Percentiles rank a stretch among this genome's conserved stretches.
These are phyloP conservation scores for Tulasnella sp. DNA, from an alignment of 768 basidiomycete species.

Conservation along the genomic window DNA sequence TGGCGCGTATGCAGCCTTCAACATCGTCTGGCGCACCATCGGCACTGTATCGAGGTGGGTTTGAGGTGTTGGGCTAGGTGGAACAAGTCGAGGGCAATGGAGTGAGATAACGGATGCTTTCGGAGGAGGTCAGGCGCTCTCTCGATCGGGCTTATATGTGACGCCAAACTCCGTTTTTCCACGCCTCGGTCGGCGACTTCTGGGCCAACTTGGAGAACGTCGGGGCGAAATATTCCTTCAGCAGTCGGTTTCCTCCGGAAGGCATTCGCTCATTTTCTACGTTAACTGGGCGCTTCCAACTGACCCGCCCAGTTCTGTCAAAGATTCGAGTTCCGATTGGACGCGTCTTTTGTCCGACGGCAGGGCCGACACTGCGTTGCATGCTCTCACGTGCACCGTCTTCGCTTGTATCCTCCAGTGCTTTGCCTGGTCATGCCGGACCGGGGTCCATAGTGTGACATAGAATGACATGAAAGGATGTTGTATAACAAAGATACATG, in stretches of 20 bases:
- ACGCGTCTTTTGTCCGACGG: not conserved
- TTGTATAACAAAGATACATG: slow-evolving; percentile 18
- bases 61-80: not conserved
- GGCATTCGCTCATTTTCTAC: no score
- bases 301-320: not conserved
- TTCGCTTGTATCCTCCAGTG: not conserved
- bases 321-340: not conserved
- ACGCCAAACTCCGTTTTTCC: not conserved
- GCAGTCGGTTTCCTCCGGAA: not conserved
- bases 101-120: not conserved
- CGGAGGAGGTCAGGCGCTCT: not conserved
- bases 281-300: not conserved
- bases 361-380: not conserved
- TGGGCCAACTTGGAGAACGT: not conserved
- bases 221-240: not conserved
- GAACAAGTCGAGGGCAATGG: not conserved
- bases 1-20: not conserved
- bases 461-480: not conserved
- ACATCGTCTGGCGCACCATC: not conserved
- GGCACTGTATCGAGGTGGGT: not conserved
- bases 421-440: not conserved
- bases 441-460: not conserved
- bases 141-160: not conserved
- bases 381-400: not conserved
- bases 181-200: slow-evolving; percentile 9